phyloP scores from a whole-genome alignment of 805 yeast species.

The Kluyveromyces wickerhamii region DNA sequence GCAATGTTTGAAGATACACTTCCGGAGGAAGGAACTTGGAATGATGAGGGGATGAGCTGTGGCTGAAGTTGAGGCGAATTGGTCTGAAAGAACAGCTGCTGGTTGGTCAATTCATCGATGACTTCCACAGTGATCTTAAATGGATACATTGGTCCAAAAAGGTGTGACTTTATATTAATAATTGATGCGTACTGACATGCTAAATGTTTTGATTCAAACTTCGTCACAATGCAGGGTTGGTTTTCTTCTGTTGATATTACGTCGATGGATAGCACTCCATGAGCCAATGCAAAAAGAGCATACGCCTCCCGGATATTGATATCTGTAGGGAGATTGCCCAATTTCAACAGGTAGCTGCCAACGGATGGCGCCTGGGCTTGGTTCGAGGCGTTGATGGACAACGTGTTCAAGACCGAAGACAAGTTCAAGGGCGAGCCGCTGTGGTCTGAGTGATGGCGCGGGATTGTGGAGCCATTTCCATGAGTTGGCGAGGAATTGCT shows the following conservation, averaged over 20 bases:
- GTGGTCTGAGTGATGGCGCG: slow-evolving; percentile 9
- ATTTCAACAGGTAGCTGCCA: slow-evolving; percentile 30
- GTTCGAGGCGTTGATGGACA: slow-evolving; percentile 16
- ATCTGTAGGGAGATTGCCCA: slow-evolving; percentile 57
- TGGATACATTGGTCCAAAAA: slow-evolving; percentile 44
- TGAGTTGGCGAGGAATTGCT: slow-evolving; percentile 20
- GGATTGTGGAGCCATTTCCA: slow-evolving; percentile 4
- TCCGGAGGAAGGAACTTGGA: slow-evolving; percentile 12
- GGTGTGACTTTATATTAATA: slow-evolving; percentile 33
- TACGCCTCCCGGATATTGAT: slow-evolving; percentile 58
- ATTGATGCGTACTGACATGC: slow-evolving; percentile 38
- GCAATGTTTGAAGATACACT: slow-evolving; percentile 11
- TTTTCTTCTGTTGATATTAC: slow-evolving; percentile 21
- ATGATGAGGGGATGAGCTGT: slow-evolving; percentile 9
- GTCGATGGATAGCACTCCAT: slow-evolving; percentile 49
- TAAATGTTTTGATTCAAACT: slow-evolving; percentile 36
- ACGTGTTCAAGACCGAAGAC: slow-evolving; percentile 24
- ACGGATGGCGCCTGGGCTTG: slow-evolving; percentile 7
- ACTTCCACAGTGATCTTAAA: slow-evolving; percentile 35
- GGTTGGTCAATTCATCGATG: slow-evolving; percentile 30
- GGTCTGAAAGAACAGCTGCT: slow-evolving; percentile 17
- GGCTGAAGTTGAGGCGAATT: slow-evolving; percentile 11
- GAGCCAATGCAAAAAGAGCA: slow-evolving; percentile 60
- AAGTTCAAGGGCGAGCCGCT: slow-evolving; percentile 24
- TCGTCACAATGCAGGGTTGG: slow-evolving; percentile 36